These are phyloP conservation scores for Colletotrichum cordylinicola DNA, from an alignment of 2,329 filamentous ascomycete genomes.

Conservation along the genomic window DNA sequence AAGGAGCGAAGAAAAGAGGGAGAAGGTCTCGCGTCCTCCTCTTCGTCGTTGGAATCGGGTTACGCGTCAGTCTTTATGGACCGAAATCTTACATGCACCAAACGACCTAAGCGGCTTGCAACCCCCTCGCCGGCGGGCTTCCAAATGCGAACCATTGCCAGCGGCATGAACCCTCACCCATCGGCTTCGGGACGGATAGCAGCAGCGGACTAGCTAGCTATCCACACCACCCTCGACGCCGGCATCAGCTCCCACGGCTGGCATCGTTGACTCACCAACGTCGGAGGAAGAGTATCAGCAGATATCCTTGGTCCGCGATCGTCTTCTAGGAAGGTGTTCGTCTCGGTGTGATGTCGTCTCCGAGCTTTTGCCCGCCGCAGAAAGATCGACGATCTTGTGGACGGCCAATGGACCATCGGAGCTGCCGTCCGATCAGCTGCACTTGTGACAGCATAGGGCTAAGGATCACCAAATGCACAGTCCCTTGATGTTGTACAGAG, in stretches of 20 bases:
- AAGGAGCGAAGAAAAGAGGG: not conserved
- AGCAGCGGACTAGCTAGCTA: not conserved
- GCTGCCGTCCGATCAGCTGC: not conserved
- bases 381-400: not conserved
- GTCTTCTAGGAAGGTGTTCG: not conserved
- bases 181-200: not conserved
- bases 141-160: not conserved
- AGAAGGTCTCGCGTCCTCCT: not conserved
- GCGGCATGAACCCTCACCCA: not conserved
- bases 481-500: not conserved
- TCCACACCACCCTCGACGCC: not conserved
- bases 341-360: not conserved
- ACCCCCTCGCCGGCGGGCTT: not conserved
- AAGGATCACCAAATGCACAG: not conserved
- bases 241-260: not conserved
- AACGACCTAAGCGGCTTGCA: not conserved
- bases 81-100: not conserved
- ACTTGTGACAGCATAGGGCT: not conserved
- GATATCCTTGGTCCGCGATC: not conserved
- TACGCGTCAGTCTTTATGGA: conserved; percentile 1
- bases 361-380: not conserved
- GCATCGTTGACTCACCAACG: not conserved
- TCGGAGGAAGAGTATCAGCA: not conserved
- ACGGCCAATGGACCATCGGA: not conserved
- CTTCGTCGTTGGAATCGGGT: not conserved